phyloP scores from a whole-genome alignment of 805 yeast genomes.

The Saccharomycopsis sp. region DNA sequence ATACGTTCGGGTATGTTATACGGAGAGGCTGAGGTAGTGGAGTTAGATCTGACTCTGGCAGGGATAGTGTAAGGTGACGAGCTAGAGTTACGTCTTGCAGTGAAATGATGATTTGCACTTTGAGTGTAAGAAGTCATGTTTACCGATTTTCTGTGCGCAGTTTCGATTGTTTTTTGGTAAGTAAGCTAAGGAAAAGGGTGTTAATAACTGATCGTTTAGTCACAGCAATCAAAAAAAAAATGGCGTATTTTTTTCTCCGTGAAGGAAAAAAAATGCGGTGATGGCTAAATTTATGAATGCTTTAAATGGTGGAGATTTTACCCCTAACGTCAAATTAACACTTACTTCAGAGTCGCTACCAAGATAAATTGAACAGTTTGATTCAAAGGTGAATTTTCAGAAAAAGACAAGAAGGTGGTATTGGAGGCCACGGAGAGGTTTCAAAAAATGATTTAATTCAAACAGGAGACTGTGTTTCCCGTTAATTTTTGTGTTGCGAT shows the following conservation, averaged over 20 bases:
- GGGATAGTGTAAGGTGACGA: conserved; percentile 21
- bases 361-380: no score
- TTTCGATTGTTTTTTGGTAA: no score
- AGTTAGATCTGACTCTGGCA: conserved; percentile 14
- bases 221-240: no score
- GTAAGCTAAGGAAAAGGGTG: no score
- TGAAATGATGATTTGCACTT: conserved; percentile 1
- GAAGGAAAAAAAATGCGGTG: background rate
- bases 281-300: background rate
- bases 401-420: background rate
- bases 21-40: conserved; percentile 6
- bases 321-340: background rate
- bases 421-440: background rate
- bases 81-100: conserved; percentile 15
- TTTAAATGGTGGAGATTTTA: background rate
- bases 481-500: background rate
- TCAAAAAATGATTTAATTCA: background rate
- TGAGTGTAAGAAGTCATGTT: conserved; percentile 17
- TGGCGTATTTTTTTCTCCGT: background rate
- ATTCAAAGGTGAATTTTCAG: background rate
- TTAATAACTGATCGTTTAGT: no score
- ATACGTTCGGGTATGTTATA: conserved; percentile 17
- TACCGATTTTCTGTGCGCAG: no score
- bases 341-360: background rate
- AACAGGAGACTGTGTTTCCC: background rate